A percentile compares a stretch with the other conserved stretches of the same genome.
These are phyloP conservation scores for Forsythia viridissima DNA, from an alignment of 257 asterid species.

Conservation along the genomic window DNA sequence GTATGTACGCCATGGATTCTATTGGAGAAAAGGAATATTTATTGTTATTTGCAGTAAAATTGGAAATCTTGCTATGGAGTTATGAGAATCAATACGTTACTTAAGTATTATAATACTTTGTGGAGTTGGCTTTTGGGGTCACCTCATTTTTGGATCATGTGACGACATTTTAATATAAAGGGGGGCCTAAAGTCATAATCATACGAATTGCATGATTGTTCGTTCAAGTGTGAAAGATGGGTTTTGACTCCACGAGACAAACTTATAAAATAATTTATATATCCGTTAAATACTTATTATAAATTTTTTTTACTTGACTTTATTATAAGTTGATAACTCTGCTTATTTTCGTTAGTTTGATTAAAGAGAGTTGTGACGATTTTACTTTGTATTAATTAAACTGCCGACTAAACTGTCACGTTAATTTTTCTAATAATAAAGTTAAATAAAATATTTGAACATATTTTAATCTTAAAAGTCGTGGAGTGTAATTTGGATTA, in stretches of 20 bases:
- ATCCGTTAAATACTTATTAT: no score
- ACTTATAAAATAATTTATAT: not conserved
- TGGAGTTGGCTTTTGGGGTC: constrained; percentile 24
- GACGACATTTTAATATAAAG: constrained; percentile 37
- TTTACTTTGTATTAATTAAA: no score
- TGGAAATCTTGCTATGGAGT: constrained; percentile 28
- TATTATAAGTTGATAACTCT: no score
- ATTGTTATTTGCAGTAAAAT: constrained; percentile 3
- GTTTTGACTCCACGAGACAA: not conserved
- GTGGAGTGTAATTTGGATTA: no score
- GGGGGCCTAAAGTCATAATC: constrained; percentile 46
- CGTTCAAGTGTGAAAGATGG: constrained; percentile 10
- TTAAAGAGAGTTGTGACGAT: no score
- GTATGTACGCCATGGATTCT: constrained; percentile 24
- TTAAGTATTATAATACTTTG: constrained; percentile 2
- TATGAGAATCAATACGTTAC: constrained; percentile 43
- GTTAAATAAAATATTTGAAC: no score
- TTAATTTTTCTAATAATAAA: no score
- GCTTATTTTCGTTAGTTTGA: no score
- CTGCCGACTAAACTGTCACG: no score
- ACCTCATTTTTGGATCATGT: constrained; percentile 52
- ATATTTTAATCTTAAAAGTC: no score
- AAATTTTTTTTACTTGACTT: no score
- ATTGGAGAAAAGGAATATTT: constrained; percentile 19
- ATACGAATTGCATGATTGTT: constrained; percentile 45